phyloP scores from a whole-genome alignment of 2,329 filamentous ascomycete genomes.

The Rugonectria rugulosa region DNA sequence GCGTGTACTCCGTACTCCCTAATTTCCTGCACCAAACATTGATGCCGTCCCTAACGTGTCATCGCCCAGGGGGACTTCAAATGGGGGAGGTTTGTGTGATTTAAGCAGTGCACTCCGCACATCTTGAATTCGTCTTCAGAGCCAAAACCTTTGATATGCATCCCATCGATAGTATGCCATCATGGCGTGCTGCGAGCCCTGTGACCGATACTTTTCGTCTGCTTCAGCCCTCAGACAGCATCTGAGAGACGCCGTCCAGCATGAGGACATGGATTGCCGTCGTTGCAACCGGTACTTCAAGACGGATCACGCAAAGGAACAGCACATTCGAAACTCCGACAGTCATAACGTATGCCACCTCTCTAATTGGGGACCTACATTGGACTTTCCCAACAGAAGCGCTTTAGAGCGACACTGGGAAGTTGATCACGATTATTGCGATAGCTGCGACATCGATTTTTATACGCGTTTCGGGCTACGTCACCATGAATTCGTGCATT shows the following conservation, averaged over 20 bases:
- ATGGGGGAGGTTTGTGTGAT: too few species aligned
- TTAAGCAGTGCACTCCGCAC: too few species aligned
- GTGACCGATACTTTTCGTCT: not conserved
- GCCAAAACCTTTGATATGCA: not conserved
- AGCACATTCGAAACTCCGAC: not conserved
- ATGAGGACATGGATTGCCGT: not conserved
- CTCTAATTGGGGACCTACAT: not conserved
- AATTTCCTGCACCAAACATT: too few species aligned
- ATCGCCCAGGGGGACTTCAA: too few species aligned
- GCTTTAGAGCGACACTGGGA: not conserved
- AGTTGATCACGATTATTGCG: not conserved
- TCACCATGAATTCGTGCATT: not conserved
- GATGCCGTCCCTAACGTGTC: too few species aligned
- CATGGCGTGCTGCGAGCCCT: conserved; percentile 1
- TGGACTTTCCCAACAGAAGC: not conserved
- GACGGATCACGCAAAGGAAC: not conserved
- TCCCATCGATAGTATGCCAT: not conserved
- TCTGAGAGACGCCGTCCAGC: not conserved
- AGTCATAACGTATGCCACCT: not conserved
- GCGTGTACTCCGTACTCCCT: too few species aligned
- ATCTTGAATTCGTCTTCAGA: too few species aligned
- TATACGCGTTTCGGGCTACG: not conserved
- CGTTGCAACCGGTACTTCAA: conserved; percentile 1
- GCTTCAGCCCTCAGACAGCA: not conserved
- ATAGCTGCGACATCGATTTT: not conserved